Evolutionary conservation across 2,329 filamentous ascomycete genomes (phyloP), one percentile per base, ranked within the genome.

Genomic region (Eutypella sp.): DNA sequence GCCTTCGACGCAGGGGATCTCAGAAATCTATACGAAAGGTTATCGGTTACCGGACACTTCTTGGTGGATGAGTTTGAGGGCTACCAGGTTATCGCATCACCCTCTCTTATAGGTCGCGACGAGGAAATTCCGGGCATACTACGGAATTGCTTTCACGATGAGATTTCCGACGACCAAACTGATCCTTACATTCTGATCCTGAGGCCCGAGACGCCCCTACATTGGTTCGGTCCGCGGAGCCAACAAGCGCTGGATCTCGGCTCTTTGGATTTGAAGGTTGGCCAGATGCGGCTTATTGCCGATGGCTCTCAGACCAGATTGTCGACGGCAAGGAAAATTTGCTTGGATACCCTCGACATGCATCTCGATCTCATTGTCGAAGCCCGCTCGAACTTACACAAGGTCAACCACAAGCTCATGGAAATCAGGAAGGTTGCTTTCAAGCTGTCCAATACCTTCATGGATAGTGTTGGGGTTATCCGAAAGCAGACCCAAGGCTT

Each of bases 401-500:
- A 95, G 56, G 93, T 99, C 55, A 95, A 97, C 61, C 74, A 84
- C 42, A 87, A 95, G 63, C 72, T 99, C 52, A 92, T 89, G 58
- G 95, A 95, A 64, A 96, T 96, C 58, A 91, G 95, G 58, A 90
- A 91, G 64, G 95, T 95, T 2, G 89, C 92, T 3, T 97, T 95
- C 74, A 96, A 95, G 67, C 76, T 99, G 37, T 96, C 90, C 42
- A 97, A 96, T 68, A 89, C 90, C 6, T 97, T 99, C 67, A 96
- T 99, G 89, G 92, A 97, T 66, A 96, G 90, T 62, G 93, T 99
- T 38, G 89, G 95, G 63, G 89, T 89, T 51, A 93, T 99, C 53
- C 81, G 90, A 52, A 84, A 83, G 55, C 92, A 99, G 66, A 90
- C 90, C 1, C 77, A 79, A 47, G 88, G 85, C 8, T 79, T 92